Percentiles rank a stretch among this genome's conserved stretches.
phyloP scores from a whole-genome alignment of 768 basidiomycete genomes.

The Lactifluus piperatus region DNA sequence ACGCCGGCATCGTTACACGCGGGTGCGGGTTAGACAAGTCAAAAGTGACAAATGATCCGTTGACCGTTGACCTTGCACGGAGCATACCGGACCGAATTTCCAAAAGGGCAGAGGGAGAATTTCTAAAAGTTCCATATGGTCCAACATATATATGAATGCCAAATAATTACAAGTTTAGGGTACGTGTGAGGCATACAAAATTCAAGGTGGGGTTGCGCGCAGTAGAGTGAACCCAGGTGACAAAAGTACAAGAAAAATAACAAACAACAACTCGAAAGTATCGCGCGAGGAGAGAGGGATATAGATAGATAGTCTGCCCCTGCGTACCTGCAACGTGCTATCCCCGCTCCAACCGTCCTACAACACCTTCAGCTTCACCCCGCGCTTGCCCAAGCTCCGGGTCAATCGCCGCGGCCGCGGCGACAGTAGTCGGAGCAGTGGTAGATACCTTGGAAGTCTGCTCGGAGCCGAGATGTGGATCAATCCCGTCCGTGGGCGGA shows the following conservation, averaged over 20 bases:
- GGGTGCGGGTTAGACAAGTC: too few species aligned
- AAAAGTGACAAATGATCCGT: neutral
- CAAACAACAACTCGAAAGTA: neutral
- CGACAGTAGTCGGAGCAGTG: conserved; percentile 7
- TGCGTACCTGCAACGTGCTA: neutral
- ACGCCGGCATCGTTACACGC: conserved; percentile 15
- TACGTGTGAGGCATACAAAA: conserved; percentile 2
- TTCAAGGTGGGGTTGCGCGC: neutral
- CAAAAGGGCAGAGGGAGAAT: neutral
- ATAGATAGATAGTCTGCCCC: neutral
- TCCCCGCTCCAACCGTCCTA: conserved; percentile 25
- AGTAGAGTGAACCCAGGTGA: neutral
- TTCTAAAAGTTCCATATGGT: neutral
- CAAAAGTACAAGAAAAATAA: neutral
- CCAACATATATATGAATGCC: neutral
- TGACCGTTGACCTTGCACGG: neutral
- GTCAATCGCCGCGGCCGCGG: conserved; percentile 19
- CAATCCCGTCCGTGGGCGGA: conserved; percentile 19
- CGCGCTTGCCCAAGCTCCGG: conserved; percentile 29
- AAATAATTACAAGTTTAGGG: conserved; percentile 8
- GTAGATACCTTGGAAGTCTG: conserved; percentile 1
- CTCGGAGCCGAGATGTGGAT: conserved; percentile 19
- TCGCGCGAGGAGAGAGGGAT: neutral
- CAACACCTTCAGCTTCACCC: conserved; percentile 29
- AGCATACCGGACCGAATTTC: neutral